Evolutionary conservation across 2,329 filamentous ascomycete species (phyloP).

Genomic region (Knufia fluminis): DNA sequence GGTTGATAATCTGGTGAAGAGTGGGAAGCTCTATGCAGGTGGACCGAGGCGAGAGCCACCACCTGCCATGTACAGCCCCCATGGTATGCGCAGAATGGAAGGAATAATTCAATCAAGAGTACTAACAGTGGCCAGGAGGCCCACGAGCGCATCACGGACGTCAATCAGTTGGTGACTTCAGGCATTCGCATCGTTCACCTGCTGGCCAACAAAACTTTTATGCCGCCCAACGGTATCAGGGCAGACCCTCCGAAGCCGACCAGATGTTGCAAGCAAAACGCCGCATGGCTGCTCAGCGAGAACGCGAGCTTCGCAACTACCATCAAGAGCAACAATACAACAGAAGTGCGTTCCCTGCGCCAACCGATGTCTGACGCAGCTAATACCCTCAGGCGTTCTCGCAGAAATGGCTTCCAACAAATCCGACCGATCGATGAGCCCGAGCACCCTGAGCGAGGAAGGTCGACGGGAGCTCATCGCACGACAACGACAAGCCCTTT

Average conservation of each 20-base stretch:
- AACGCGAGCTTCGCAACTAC: slow-evolving; percentile 98
- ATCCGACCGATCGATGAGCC: slow-evolving; percentile 76
- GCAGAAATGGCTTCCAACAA: slow-evolving; percentile 65
- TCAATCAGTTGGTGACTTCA: slow-evolving; percentile 78
- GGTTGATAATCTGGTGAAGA: slow-evolving; percentile 91
- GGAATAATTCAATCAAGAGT: neutral
- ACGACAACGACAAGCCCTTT: slow-evolving; percentile 88
- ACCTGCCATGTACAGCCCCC: slow-evolving; percentile 2
- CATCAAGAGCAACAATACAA: slow-evolving; percentile 99
- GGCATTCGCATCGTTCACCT: slow-evolving; percentile 56
- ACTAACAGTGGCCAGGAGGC: slow-evolving; percentile 42
- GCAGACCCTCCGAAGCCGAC: slow-evolving; percentile 82
- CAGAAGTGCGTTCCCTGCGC: slow-evolving; percentile 57
- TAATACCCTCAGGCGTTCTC: slow-evolving; percentile 44
- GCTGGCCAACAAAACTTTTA: slow-evolving; percentile 90
- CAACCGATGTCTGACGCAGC: slow-evolving; percentile 30
- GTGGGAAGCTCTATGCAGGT: slow-evolving; percentile 72
- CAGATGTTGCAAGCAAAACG: slow-evolving; percentile 99
- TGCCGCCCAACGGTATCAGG: slow-evolving; percentile 83
- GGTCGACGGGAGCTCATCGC: slow-evolving; percentile 93
- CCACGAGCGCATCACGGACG: slow-evolving; percentile 60
- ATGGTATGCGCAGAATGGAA: slow-evolving; percentile 10
- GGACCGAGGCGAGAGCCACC: slow-evolving; percentile 65
- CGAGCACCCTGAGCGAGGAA: slow-evolving; percentile 82
- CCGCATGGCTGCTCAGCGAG: slow-evolving; percentile 96